Evolutionary conservation across 257 asterid species (phyloP).

Genomic region (Perilla frutescens): DNA sequence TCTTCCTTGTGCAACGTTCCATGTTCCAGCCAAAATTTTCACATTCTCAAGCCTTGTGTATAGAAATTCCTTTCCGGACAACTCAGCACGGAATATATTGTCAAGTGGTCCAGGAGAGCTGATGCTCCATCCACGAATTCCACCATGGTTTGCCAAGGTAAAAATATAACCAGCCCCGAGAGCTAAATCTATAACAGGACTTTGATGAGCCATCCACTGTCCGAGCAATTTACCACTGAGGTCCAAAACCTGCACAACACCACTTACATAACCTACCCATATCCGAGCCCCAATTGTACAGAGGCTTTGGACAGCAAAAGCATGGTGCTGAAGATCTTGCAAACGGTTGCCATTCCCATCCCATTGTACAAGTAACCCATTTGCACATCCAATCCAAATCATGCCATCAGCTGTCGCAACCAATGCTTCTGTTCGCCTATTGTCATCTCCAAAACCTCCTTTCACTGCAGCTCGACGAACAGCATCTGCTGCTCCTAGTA

Average conservation of each 20-base stretch:
- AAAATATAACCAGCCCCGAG: slow-evolving; percentile 71
- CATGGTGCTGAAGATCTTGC: slow-evolving; percentile 73
- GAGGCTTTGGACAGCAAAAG: slow-evolving; percentile 72
- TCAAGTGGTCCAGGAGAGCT: slow-evolving; percentile 88
- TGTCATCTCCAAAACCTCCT: slow-evolving; percentile 87
- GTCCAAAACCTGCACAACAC: slow-evolving; percentile 84
- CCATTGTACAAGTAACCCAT: slow-evolving; percentile 90
- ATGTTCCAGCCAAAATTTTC: slow-evolving; percentile 92
- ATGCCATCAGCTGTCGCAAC: slow-evolving; percentile 71
- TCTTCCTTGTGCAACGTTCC: slow-evolving; percentile 99
- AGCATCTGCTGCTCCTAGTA: slow-evolving; percentile 98
- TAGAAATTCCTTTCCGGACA: slow-evolving; percentile 75
- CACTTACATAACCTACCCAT: slow-evolving; percentile 92
- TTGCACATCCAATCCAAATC: slow-evolving; percentile 92
- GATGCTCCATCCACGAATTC: slow-evolving; percentile 96
- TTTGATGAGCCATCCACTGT: slow-evolving; percentile 84
- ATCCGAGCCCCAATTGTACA: slow-evolving; percentile 75
- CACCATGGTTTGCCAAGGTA: slow-evolving; percentile 94
- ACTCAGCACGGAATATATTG: slow-evolving; percentile 64
- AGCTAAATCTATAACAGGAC: slow-evolving; percentile 78
- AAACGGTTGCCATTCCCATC: slow-evolving; percentile 86
- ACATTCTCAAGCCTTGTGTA: slow-evolving; percentile 81
- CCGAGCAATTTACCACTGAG: slow-evolving; percentile 81
- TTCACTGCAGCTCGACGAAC: slow-evolving; percentile 89
- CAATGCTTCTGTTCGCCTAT: slow-evolving; percentile 82